Evolutionary conservation across 768 basidiomycete genomes (phyloP).

Genomic region (Vararia minispora): DNA sequence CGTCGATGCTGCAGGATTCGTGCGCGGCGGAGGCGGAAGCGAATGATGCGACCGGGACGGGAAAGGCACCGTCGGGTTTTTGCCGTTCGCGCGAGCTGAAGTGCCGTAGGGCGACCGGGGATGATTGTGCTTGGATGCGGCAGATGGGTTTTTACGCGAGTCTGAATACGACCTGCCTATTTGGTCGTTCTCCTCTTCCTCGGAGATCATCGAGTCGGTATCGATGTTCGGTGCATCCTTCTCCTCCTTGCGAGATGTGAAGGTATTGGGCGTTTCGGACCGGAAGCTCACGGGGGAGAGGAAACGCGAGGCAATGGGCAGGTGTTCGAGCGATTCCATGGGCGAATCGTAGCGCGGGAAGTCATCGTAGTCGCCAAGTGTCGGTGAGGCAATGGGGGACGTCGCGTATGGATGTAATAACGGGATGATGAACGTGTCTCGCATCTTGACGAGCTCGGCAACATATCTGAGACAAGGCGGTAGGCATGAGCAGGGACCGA

Average conservation of each 20-base stretch:
- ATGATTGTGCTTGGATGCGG: constrained; percentile 48
- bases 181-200: constrained; percentile 54
- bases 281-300: constrained; percentile 53
- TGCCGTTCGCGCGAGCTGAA: constrained; percentile 30
- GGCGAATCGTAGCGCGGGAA: constrained; percentile 53
- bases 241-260: constrained; percentile 29
- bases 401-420: constrained; percentile 75
- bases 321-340: constrained; percentile 57
- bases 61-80: constrained; percentile 52
- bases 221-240: constrained; percentile 52
- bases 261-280: constrained; percentile 30
- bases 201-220: constrained; percentile 63
- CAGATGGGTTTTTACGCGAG: constrained; percentile 19
- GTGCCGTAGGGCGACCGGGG: constrained; percentile 69
- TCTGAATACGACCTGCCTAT: constrained; percentile 33
- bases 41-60: constrained; percentile 75
- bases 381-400: constrained; percentile 45
- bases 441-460: constrained; percentile 80
- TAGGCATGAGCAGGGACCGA: constrained; percentile 1
- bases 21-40: constrained; percentile 53
- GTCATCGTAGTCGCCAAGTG: constrained; percentile 58
- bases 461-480: constrained; percentile 67
- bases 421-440: constrained; percentile 86
- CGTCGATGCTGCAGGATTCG: constrained; percentile 47
- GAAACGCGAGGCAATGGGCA: constrained; percentile 88